A percentile compares a stretch with the other conserved stretches of the same genome.
These are phyloP conservation scores for Jacaranda copaia DNA, from an alignment of 257 asterid species.

Conservation along the genomic window DNA sequence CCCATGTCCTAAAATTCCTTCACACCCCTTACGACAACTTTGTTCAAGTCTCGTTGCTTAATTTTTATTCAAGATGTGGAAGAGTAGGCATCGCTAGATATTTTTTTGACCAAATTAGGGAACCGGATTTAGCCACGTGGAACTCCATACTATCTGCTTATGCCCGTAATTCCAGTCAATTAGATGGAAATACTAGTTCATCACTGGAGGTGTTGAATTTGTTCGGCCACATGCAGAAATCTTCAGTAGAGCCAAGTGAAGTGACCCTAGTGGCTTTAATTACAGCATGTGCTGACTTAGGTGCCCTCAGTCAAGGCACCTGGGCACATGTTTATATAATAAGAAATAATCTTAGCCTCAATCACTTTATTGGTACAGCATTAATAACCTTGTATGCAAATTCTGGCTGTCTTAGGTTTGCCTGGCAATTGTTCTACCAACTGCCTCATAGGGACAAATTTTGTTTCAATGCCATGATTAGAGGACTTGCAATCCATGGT, in stretches of 20 bases:
- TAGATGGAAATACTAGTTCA: conserved; percentile 39
- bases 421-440: conserved; percentile 55
- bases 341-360: conserved; percentile 49
- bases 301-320: conserved; percentile 64
- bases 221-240: conserved; percentile 62
- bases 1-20: conserved; percentile 71
- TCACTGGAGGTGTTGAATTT: conserved; percentile 63
- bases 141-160: conserved; percentile 74
- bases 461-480: conserved; percentile 75
- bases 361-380: conserved; percentile 61
- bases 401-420: conserved; percentile 59
- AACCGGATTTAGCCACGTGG: conserved; percentile 80
- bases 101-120: conserved; percentile 53
- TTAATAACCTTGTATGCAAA: conserved; percentile 64
- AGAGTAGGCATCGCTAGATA: conserved; percentile 54
- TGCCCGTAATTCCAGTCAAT: conserved; percentile 42
- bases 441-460: conserved; percentile 55
- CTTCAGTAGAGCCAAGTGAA: conserved; percentile 58
- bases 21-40: conserved; percentile 58
- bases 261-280: conserved; percentile 61
- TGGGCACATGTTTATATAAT: conserved; percentile 66
- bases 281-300: conserved; percentile 67
- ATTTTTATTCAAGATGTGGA: conserved; percentile 67
- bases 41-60: conserved; percentile 76
- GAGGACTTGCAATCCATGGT: conserved; percentile 76